Base-by-base conservation (phyloP, 2,329 filamentous ascomycete genomes). In the Rhynchosporium graminicola region DNA sequence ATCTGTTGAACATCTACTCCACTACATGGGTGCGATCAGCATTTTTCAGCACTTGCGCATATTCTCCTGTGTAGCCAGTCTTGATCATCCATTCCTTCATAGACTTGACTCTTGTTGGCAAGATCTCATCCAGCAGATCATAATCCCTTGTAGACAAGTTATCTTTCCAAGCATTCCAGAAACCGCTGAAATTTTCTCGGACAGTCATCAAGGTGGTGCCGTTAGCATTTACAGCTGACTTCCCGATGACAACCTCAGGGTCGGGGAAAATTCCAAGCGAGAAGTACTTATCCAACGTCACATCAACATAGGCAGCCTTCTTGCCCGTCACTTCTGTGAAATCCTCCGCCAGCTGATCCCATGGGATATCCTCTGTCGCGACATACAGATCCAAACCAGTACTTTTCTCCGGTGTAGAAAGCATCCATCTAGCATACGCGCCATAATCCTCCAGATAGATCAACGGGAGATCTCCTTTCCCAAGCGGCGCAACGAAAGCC, bases 61-160 rank as follows among this genome's bases (percentile, higher is more conserved):
- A 36, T 15, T 65, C 60, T 5, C 65, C 68, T 28, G 46, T 64
- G 55, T 69, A 69, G 15, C 61, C 64, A 28, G 58, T 65, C 57
- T 65, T 64, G n/a, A 33, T 60, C 66, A 69, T 70, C 69, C 69
- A 71, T 45, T 70, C 68, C 20, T 57, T 57, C 9, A 69, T 63
- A 20, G 52, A 64, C 59, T 64, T 68, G 4, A 71, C 65, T 31
- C 69, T 66, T 6, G 20, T 62, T 2, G 69, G 67, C 29, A 68
- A 64, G 31, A 71, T 67, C 33, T 65, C 61, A 65, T 71, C 69
- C 57, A 71, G 54, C 43, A 70, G 50, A 7, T 51, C 56, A 58
- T 65, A 71, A 60, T 70, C 68, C 51, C 65, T 64, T n/a, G 60
- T 61, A 6, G 62, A 54, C 42, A 63, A 38, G 7, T 61, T 59